These are phyloP conservation scores for Botrytis sinoallii DNA, from an alignment of 2,329 filamentous ascomycete genomes.

Conservation along the genomic window DNA sequence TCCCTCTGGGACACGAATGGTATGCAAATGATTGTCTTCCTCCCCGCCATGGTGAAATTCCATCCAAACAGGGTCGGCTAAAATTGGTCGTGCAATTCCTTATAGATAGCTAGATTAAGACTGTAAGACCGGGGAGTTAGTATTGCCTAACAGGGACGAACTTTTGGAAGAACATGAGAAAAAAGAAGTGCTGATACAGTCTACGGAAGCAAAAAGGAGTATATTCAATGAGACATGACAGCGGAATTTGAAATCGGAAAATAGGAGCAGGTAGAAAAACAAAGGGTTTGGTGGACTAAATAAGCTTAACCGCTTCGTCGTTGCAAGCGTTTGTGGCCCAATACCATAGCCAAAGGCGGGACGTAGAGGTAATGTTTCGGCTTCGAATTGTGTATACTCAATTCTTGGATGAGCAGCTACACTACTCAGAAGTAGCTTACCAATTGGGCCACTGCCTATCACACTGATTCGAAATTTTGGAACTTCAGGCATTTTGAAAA, in stretches of 20 bases:
- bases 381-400: constrained; percentile 17
- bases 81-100: not conserved
- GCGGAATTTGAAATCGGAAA: not conserved
- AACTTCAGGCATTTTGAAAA: not conserved
- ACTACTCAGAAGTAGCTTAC: constrained; percentile 20
- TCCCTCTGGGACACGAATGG: constrained; percentile 2
- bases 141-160: not conserved
- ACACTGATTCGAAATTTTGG: constrained; percentile 21
- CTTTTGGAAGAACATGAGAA: not conserved
- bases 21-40: constrained; percentile 9
- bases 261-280: not conserved
- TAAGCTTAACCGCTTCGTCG: not conserved
- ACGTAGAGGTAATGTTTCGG: constrained; percentile 20
- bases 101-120: constrained; percentile 14
- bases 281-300: not conserved
- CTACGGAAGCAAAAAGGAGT: not conserved
- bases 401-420: constrained; percentile 19
- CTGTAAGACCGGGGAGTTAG: not conserved
- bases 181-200: not conserved
- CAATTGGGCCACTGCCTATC: constrained; percentile 21
- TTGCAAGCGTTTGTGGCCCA: constrained; percentile 16
- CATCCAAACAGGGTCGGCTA: constrained; percentile 19
- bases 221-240: not conserved
- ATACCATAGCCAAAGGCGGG: constrained; percentile 22
- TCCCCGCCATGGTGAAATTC: constrained; percentile 5